Conservation (phyloP, 2,329 filamentous ascomycete species). For the Ophiostoma triangulosporum region DNA sequence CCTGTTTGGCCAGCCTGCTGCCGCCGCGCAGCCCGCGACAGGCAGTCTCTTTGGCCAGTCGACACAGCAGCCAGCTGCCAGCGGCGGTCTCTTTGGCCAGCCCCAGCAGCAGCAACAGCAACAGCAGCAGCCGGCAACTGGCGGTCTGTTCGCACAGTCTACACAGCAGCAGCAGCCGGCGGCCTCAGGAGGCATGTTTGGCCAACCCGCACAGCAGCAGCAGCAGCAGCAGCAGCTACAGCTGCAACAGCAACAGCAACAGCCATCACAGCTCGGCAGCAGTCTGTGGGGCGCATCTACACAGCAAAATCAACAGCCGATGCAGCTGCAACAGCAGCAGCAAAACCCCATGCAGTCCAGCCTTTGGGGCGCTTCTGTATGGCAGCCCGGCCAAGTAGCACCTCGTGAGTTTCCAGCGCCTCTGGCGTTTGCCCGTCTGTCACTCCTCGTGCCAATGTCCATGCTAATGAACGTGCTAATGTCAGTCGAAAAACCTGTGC, state of each 20-base stretch:
- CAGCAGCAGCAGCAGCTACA: slow-evolving; percentile 9
- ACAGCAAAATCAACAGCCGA: slow-evolving; percentile 23
- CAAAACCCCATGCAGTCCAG: slow-evolving; percentile 24
- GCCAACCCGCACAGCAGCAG: slow-evolving; percentile 3
- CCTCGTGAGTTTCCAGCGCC: slow-evolving; percentile 32
- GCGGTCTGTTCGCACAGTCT: slow-evolving; percentile 8
- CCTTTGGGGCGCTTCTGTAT: slow-evolving; percentile 33
- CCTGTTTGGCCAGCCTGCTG: slow-evolving; percentile 7
- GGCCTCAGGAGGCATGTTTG: slow-evolving; percentile 7
- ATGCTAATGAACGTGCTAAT: background rate
- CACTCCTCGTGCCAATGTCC: no score
- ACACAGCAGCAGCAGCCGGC: slow-evolving; percentile 6
- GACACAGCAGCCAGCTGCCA: slow-evolving; percentile 17
- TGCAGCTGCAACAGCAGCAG: slow-evolving; percentile 25
- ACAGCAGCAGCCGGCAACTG: background rate
- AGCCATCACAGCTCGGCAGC: slow-evolving; percentile 15
- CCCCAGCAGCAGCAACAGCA: slow-evolving; percentile 4
- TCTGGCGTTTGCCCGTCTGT: no score
- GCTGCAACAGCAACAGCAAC: slow-evolving; percentile 20
- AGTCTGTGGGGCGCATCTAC: background rate
- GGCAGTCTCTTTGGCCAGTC: slow-evolving; percentile 8
- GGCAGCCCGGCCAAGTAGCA: slow-evolving; percentile 35
- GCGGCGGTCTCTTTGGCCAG: background rate
- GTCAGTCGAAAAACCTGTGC: slow-evolving; percentile 55
- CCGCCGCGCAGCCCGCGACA: background rate